Percentiles rank a stretch among this genome's conserved stretches.
Evolutionary conservation across 2,329 filamentous ascomycete species (phyloP).

Genomic region (Aspergillus clavatus): DNA sequence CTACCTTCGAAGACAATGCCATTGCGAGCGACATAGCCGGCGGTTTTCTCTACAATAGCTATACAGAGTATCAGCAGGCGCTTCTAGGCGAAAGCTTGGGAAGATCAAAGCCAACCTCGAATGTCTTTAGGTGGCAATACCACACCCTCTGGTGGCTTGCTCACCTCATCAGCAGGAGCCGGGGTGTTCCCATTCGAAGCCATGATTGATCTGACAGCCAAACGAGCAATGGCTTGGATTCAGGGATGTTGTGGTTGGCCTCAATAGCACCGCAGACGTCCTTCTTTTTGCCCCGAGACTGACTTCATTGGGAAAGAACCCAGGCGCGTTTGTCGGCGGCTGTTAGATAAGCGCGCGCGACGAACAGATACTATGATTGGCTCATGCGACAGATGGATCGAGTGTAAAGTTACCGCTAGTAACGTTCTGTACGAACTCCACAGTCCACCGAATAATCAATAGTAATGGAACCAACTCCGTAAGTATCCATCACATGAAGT

Average conservation of each 20-base stretch:
- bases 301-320: slow-evolving; percentile 1
- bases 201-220: slow-evolving; percentile 25
- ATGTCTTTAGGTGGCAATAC: slow-evolving; percentile 84
- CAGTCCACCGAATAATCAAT: too few relatives aligned
- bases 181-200: slow-evolving; percentile 40
- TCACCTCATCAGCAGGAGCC: slow-evolving; percentile 51
- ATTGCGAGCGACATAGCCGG: slow-evolving; percentile 76
- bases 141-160: slow-evolving; percentile 75
- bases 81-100: neutral
- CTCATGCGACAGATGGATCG: neutral
- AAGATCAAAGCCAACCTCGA: slow-evolving; percentile 47
- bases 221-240: neutral
- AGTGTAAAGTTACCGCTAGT: neutral
- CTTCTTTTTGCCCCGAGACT: neutral
- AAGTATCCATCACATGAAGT: too few relatives aligned
- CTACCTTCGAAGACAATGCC: slow-evolving; percentile 62
- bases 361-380: slow-evolving; percentile 9
- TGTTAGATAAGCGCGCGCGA: slow-evolving; percentile 8
- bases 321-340: slow-evolving; percentile 7
- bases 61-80: slow-evolving; percentile 23
- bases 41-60: slow-evolving; percentile 84
- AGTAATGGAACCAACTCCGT: too few relatives aligned
- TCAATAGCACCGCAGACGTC: neutral
- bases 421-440: neutral
- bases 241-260: neutral